phyloP scores from a whole-genome alignment of 164 flowering plant genomes.

The Protea cynaroides region DNA sequence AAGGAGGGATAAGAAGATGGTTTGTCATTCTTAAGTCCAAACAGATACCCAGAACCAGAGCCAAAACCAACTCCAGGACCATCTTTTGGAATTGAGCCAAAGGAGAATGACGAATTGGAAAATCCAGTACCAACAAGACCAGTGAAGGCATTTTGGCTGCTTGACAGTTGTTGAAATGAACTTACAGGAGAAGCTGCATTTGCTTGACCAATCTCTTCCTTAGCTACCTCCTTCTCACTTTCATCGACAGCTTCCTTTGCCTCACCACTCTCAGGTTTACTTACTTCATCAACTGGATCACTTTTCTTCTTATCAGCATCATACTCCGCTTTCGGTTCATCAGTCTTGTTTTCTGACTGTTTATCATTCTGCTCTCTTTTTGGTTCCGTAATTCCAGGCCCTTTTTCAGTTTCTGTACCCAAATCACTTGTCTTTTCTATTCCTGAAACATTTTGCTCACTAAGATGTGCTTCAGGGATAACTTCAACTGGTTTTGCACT shows the following conservation, averaged over 20 bases:
- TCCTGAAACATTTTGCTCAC: constrained; percentile 25
- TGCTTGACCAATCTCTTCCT: constrained; percentile 21
- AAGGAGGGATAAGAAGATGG: constrained; percentile 30
- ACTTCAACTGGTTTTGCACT: constrained; percentile 15
- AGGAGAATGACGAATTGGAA: constrained; percentile 69
- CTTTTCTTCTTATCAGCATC: constrained; percentile 21
- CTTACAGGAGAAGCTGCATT: constrained; percentile 36
- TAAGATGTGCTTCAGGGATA: constrained; percentile 18
- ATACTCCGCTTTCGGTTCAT: constrained; percentile 27
- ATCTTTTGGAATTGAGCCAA: constrained; percentile 55
- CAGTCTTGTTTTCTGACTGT: constrained; percentile 24
- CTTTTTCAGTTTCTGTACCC: constrained; percentile 20
- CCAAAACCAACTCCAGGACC: constrained; percentile 39
- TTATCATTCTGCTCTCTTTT: constrained; percentile 20
- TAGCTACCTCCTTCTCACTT: constrained; percentile 10
- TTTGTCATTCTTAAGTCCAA: constrained; percentile 39
- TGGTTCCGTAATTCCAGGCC: constrained; percentile 3
- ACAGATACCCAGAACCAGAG: constrained; percentile 32
- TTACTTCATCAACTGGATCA: constrained; percentile 15
- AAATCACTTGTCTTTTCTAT: constrained; percentile 19
- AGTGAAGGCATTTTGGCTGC: constrained; percentile 84
- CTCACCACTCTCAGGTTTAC: constrained; percentile 6
- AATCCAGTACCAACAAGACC: constrained; percentile 87
- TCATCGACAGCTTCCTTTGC: constrained; percentile 9
- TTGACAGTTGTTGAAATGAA: constrained; percentile 82